Evolutionary conservation across 2,329 filamentous ascomycete genomes (phyloP).

Genomic region (Cladosporium sp.): DNA sequence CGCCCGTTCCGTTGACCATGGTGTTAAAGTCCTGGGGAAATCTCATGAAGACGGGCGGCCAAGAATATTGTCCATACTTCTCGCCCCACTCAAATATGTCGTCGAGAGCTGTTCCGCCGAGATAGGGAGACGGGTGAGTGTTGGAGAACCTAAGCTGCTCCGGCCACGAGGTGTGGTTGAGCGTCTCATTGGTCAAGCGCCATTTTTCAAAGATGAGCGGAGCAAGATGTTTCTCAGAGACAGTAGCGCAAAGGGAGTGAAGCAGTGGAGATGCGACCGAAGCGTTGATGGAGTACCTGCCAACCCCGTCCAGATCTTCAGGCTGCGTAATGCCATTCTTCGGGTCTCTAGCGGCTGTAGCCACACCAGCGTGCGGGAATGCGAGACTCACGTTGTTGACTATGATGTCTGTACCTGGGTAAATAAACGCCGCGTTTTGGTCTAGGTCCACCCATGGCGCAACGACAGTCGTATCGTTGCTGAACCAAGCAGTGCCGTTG

Average conservation of each 20-base stretch:
- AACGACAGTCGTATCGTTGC: slow-evolving; percentile 70
- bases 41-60: slow-evolving; percentile 44
- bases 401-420: slow-evolving; percentile 50
- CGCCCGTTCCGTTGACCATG: slow-evolving; percentile 55
- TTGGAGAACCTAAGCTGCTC: slow-evolving; percentile 17
- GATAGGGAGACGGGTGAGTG: slow-evolving; percentile 20
- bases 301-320: slow-evolving; percentile 59
- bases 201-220: slow-evolving; percentile 67
- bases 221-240: slow-evolving; percentile 58
- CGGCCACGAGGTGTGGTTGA: slow-evolving; percentile 23
- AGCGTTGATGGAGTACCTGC: slow-evolving; percentile 67
- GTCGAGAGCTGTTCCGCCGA: slow-evolving; percentile 52
- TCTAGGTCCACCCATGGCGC: slow-evolving; percentile 55
- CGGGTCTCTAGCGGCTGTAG: slow-evolving; percentile 61
- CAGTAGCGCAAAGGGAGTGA: slow-evolving; percentile 71
- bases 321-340: slow-evolving; percentile 71
- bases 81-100: slow-evolving; percentile 69
- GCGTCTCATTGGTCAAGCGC: slow-evolving; percentile 44
- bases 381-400: slow-evolving; percentile 77
- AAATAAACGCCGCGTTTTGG: slow-evolving; percentile 39
- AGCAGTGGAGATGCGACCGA: slow-evolving; percentile 69
- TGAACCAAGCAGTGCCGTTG: slow-evolving; percentile 61
- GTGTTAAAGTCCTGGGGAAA: slow-evolving; percentile 66
- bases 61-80: slow-evolving; percentile 43
- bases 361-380: slow-evolving; percentile 72